Evolutionary conservation across 345 rosid genomes (phyloP).

Genomic region (Diplotaxis tenuifolia): DNA sequence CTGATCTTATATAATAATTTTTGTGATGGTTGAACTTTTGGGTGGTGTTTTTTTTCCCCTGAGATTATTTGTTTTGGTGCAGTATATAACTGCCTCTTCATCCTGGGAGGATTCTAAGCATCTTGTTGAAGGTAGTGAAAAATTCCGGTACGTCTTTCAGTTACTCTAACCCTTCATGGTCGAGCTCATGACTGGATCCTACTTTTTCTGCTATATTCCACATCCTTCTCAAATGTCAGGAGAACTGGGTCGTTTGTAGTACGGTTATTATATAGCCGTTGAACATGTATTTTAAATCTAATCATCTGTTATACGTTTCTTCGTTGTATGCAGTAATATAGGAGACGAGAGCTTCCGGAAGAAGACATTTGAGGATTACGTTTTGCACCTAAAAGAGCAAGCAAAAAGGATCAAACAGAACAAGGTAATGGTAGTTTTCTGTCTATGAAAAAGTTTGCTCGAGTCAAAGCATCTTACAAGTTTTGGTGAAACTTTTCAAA

Average conservation of each 20-base stretch:
- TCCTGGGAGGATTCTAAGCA: slow-evolving; percentile 74
- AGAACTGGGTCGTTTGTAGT: background rate
- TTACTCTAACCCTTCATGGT: slow-evolving; percentile 9
- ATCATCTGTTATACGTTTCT: slow-evolving; percentile 1
- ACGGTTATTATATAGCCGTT: slow-evolving; percentile 10
- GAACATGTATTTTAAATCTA: background rate
- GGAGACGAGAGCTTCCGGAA: slow-evolving; percentile 67
- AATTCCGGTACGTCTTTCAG: slow-evolving; percentile 61
- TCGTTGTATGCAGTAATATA: slow-evolving; percentile 50
- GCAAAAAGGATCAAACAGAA: slow-evolving; percentile 56
- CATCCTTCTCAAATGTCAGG: slow-evolving; percentile 3
- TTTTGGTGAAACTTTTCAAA: slow-evolving; percentile 15
- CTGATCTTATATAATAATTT: slow-evolving; percentile 12
- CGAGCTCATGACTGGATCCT: slow-evolving; percentile 2
- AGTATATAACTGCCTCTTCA: slow-evolving; percentile 80
- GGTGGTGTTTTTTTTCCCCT: slow-evolving; percentile 26
- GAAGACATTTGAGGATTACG: slow-evolving; percentile 67
- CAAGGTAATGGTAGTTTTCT: slow-evolving; percentile 48
- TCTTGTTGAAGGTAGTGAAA: slow-evolving; percentile 68
- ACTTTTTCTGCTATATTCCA: slow-evolving; percentile 13
- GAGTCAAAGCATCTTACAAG: background rate
- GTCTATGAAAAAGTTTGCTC: background rate
- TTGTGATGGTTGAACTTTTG: slow-evolving; percentile 27
- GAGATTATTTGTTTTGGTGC: slow-evolving; percentile 33
- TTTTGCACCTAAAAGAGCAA: slow-evolving; percentile 62